phyloP scores from a whole-genome alignment of 192 early-diverging fungal genomes.

The Backusella sp. region DNA sequence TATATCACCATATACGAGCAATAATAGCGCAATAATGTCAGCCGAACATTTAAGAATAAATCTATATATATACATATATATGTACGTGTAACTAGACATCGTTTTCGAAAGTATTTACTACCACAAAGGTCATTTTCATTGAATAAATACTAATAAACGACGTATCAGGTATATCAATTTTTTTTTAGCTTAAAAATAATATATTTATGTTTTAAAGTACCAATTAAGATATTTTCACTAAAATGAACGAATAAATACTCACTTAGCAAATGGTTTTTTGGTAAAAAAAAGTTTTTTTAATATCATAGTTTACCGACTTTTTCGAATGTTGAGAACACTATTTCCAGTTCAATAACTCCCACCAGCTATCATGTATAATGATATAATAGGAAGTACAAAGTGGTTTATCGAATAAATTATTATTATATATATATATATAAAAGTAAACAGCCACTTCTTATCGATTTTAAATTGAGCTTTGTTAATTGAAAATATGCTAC shows the following conservation, averaged over 20 bases:
- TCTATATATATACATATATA: conserved; percentile 2
- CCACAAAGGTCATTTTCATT: background rate
- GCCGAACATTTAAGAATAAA: background rate
- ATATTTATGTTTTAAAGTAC: background rate
- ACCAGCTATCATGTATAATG: background rate
- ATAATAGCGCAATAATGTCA: background rate
- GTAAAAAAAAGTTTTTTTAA: background rate
- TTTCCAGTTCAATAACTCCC: background rate
- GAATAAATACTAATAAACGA: background rate
- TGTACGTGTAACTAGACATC: background rate
- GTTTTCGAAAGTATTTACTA: background rate
- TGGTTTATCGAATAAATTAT: background rate
- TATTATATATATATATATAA: background rate
- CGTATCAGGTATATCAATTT: background rate
- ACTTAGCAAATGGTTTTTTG: background rate
- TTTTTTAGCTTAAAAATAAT: background rate
- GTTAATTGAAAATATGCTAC: background rate
- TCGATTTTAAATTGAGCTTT: background rate
- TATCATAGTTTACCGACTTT: background rate
- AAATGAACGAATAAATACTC: background rate
- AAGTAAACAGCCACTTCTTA: too few relatives aligned
- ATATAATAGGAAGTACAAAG: conserved; percentile 5
- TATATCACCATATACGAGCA: background rate
- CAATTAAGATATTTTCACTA: background rate
- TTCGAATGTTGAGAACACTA: background rate